These are phyloP conservation scores for Coniferiporia weirii DNA, from an alignment of 1,284 basidiomycete species.

Conservation along the genomic window DNA sequence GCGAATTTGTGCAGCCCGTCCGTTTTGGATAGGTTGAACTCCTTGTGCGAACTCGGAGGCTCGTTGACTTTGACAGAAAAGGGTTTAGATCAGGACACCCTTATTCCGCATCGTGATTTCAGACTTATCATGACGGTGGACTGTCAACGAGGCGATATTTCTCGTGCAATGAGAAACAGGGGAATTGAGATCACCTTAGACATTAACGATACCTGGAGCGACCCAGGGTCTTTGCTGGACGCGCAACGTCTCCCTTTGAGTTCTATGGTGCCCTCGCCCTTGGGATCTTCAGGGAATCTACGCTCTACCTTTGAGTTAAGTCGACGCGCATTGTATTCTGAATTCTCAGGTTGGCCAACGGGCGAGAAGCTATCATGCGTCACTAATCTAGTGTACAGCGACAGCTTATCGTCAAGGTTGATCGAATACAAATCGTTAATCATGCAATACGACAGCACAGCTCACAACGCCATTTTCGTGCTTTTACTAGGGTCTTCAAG, in stretches of 20 bases:
- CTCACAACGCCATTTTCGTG: background rate
- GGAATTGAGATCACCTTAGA: conserved; percentile 79
- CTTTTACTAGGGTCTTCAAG: background rate
- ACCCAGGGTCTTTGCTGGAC: background rate
- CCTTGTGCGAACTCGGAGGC: conserved; percentile 88
- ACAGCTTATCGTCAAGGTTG: background rate
- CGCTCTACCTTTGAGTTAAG: conserved; percentile 1
- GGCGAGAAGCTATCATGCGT: too few species aligned
- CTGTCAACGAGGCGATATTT: conserved; percentile 88
- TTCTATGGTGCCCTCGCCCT: background rate
- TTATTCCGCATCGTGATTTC: conserved; percentile 86
- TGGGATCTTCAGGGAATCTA: background rate
- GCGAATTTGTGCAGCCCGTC: conserved; percentile 96
- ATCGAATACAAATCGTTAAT: background rate
- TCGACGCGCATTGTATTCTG: conserved; percentile 1
- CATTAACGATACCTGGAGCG: background rate
- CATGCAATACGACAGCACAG: background rate
- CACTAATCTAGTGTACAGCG: background rate
- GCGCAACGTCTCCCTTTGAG: conserved; percentile 9
- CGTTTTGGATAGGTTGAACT: conserved; percentile 95
- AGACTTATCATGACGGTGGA: conserved; percentile 94
- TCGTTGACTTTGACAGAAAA: conserved; percentile 83
- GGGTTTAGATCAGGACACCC: conserved; percentile 73
- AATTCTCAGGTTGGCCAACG: background rate
- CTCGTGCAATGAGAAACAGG: conserved; percentile 97